Evolutionary conservation across 2,329 filamentous ascomycete genomes (phyloP), one percentile per base, ranked within the genome.

Genomic region (Fusarium brevicatenulatum): DNA sequence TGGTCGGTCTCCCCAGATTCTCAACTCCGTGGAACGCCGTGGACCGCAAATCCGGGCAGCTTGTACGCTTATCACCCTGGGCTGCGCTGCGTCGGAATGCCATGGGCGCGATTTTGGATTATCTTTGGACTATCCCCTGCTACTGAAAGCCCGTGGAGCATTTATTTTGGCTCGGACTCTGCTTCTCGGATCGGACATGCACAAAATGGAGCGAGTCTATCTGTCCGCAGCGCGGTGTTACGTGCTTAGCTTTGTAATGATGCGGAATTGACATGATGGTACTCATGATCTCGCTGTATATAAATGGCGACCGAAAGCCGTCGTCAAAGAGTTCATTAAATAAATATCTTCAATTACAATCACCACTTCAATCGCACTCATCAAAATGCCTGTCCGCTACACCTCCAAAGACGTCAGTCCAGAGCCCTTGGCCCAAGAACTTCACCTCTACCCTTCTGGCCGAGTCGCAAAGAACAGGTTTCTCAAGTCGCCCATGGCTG

Each of bases 401-500:
- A 28, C 32, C 30, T 74, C 74, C 53, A 64, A 69, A 18, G 32
- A 68, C 18, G 66, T 71, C 3, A 72, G 63, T 30, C 61, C 73
- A 11, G 61, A 55, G 64, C 74, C 76, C 42, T 77, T 89, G 34
- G 84, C 80, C 9, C 75, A 84, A 68, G 83, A 86, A 13, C 81
- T 89, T 62, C 77, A 79, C 19, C 87, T 87, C 68, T 74, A 81
- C 15, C 87, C 77, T 30, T 65, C 81, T 85, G 43, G 85, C 76
- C 32, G 75, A 82, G 72, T 85, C 85, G 90, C 90, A 6, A 87
- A 86, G 56, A 93, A 92, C 78, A 85, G 90, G 30, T 90, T 92
- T 76, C 80, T 92, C 72, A 93, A 93, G 80, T 89, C 84, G 5
- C 88, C 91, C 47, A 92, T 93, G 91, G 88, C 88, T 1, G 91